phyloP scores from a whole-genome alignment of 2,329 filamentous ascomycete species.

The Venturia nashicola region DNA sequence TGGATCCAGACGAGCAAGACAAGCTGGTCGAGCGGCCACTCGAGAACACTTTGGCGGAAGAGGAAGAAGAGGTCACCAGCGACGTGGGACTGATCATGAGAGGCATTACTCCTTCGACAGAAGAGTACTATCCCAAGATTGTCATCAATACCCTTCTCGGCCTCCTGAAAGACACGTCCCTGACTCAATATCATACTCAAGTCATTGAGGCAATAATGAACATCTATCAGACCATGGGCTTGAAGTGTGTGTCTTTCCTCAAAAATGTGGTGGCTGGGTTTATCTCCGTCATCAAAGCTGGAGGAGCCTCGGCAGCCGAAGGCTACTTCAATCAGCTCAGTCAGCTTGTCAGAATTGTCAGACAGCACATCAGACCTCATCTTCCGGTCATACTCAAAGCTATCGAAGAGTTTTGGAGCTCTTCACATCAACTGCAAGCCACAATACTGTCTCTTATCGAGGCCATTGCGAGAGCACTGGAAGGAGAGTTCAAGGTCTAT shows the following conservation, averaged over 20 bases:
- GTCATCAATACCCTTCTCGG: constrained; percentile 92
- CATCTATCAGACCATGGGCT: constrained; percentile 89
- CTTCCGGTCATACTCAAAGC: constrained; percentile 76
- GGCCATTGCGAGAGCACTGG: constrained; percentile 81
- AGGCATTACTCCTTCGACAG: constrained; percentile 86
- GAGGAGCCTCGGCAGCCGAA: constrained; percentile 66
- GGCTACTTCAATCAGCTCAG: constrained; percentile 97
- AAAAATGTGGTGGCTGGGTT: constrained; percentile 92
- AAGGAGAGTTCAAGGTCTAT: constrained; percentile 97
- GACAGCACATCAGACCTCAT: constrained; percentile 89
- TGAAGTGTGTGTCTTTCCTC: constrained; percentile 93
- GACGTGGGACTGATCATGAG: constrained; percentile 98
- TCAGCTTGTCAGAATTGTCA: constrained; percentile 84
- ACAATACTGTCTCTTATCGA: constrained; percentile 90
- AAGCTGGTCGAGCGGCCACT: constrained; percentile 84
- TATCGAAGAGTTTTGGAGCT: constrained; percentile 82
- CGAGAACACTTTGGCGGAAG: constrained; percentile 60
- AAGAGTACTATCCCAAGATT: constrained; percentile 96
- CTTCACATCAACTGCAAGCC: constrained; percentile 65
- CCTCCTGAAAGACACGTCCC: constrained; percentile 80
- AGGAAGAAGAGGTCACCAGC: constrained; percentile 54
- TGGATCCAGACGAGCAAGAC: constrained; percentile 86
- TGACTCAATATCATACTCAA: constrained; percentile 80
- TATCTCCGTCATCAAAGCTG: constrained; percentile 73
- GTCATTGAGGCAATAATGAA: constrained; percentile 98